These are phyloP conservation scores for Parsonsia alboflavescens DNA, from an alignment of 257 asterid genomes.

Conservation along the genomic window DNA sequence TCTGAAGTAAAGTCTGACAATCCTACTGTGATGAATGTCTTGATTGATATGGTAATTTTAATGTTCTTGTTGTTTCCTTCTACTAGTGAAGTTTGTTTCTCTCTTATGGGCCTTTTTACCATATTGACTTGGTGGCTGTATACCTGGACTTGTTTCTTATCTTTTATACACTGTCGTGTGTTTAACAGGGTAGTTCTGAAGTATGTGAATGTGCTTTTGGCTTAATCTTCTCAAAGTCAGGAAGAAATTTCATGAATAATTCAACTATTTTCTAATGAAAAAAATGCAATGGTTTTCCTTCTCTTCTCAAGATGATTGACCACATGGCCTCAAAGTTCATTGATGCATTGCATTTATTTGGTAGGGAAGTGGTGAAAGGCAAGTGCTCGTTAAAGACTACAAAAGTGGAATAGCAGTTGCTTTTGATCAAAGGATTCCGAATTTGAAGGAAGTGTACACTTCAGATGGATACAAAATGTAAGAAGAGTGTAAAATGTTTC, in stretches of 20 bases:
- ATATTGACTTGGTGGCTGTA: neutral
- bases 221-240: neutral
- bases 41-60: constrained; percentile 77
- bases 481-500: constrained; percentile 17
- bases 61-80: constrained; percentile 2
- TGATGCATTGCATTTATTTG: constrained; percentile 9
- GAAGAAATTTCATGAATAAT: neutral
- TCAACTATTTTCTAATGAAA: neutral
- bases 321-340: neutral
- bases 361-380: constrained; percentile 83
- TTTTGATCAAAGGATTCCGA: constrained; percentile 61
- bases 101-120: neutral
- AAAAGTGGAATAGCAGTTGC: constrained; percentile 65
- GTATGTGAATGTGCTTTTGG: neutral
- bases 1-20: constrained; percentile 67
- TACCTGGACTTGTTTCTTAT: neutral
- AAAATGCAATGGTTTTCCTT: neutral
- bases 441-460: constrained; percentile 83
- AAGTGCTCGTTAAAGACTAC: constrained; percentile 86
- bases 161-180: neutral
- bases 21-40: constrained; percentile 64
- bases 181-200: neutral
- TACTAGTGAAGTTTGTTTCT: constrained; percentile 4
- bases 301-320: neutral
- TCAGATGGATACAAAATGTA: constrained; percentile 86